Percentiles rank a stretch among this genome's conserved stretches.
These are phyloP conservation scores for Lentinula lateritia DNA, from an alignment of 768 basidiomycete species.

Conservation along the genomic window DNA sequence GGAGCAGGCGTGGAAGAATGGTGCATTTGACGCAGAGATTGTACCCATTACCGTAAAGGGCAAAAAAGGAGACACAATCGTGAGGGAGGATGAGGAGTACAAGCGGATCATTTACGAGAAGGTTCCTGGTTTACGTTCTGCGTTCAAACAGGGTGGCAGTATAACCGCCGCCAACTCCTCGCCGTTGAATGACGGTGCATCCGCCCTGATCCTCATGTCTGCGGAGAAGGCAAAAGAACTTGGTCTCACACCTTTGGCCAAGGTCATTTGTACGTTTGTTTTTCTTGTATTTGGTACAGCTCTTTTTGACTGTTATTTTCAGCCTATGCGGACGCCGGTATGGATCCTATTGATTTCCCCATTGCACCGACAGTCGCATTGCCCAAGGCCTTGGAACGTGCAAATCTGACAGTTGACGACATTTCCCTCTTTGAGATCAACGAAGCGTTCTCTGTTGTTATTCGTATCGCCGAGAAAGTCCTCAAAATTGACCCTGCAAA, in stretches of 20 bases:
- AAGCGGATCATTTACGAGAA: constrained; percentile 96
- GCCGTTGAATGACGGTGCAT: constrained; percentile 92
- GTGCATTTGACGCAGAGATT: constrained; percentile 82
- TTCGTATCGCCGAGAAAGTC: constrained; percentile 85
- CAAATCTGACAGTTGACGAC: constrained; percentile 76
- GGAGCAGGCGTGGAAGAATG: constrained; percentile 83
- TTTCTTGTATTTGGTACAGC: neutral
- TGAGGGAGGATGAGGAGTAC: constrained; percentile 96
- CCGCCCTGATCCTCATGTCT: constrained; percentile 91
- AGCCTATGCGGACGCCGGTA: constrained; percentile 97
- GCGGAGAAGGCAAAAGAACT: constrained; percentile 89
- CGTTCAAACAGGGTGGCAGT: constrained; percentile 83
- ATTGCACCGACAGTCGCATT: constrained; percentile 89
- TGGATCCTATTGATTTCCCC: constrained; percentile 97
- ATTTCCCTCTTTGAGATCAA: constrained; percentile 95
- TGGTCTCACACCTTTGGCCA: constrained; percentile 89
- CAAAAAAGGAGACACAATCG: constrained; percentile 87
- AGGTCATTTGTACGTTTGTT: constrained; percentile 74
- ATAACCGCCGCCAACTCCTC: constrained; percentile 98
- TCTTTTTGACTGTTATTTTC: constrained; percentile 6
- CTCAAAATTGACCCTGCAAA: constrained; percentile 80
- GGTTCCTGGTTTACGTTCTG: constrained; percentile 80
- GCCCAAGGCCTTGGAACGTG: constrained; percentile 82
- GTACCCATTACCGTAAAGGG: constrained; percentile 87
- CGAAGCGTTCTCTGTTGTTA: constrained; percentile 96